These are phyloP conservation scores for Apiospora hydei DNA, from an alignment of 2,329 filamentous ascomycete species.

Conservation along the genomic window DNA sequence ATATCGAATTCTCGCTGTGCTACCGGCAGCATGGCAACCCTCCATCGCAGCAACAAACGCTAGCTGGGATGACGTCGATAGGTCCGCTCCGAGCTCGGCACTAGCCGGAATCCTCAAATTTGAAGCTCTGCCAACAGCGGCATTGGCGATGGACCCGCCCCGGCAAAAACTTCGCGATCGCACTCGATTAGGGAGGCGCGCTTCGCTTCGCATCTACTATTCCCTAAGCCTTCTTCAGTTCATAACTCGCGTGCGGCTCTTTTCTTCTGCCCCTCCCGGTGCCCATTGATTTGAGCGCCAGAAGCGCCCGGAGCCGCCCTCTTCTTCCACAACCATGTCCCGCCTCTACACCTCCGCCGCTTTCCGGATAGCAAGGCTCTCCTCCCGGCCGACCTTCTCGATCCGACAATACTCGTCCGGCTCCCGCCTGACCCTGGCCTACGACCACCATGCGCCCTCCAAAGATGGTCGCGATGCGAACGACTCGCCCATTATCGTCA, in stretches of 20 bases:
- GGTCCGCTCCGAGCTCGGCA: conserved; percentile 14
- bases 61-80: conserved; percentile 11
- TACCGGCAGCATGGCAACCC: not conserved
- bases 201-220: not conserved
- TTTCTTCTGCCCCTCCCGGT: not conserved
- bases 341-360: conserved; percentile 51
- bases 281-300: not conserved
- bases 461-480: conserved; percentile 49
- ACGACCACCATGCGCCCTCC: conserved; percentile 70
- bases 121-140: conserved; percentile 3
- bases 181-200: not conserved
- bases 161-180: conserved; percentile 5
- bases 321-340: conserved; percentile 40
- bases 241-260: rapidly evolving
- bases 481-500: conserved; percentile 75
- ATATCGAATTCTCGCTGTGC: not conserved
- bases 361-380: conserved; percentile 38
- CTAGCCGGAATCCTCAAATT: conserved; percentile 9
- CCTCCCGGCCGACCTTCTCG: conserved; percentile 35
- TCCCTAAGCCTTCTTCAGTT: not conserved
- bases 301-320: not conserved
- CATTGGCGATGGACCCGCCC: conserved; percentile 13
- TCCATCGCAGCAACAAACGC: not conserved
- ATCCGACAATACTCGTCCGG: conserved; percentile 22
- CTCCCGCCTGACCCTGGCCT: conserved; percentile 56